A percentile compares a stretch with the other conserved stretches of the same genome.
phyloP scores from a whole-genome alignment of 2,329 filamentous ascomycete species.

The Alternaria arborescens region DNA sequence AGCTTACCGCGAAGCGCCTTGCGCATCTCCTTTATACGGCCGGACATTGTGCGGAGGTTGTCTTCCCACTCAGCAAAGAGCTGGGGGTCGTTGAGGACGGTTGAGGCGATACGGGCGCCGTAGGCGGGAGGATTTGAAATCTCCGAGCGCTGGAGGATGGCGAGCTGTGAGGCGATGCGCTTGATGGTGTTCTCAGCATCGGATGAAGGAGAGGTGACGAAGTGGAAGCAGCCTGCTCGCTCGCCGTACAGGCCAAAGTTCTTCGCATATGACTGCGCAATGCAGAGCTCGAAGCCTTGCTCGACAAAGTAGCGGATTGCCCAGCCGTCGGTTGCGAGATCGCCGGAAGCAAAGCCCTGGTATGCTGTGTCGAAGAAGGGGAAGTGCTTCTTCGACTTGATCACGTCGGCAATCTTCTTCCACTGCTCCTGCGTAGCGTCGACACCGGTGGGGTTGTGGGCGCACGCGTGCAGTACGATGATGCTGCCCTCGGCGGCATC shows the following conservation, averaged over 20 bases:
- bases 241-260: conserved; percentile 88
- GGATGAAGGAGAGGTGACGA: conserved; percentile 76
- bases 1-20: conserved; percentile 78
- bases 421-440: conserved; percentile 95
- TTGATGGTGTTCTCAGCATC: conserved; percentile 68
- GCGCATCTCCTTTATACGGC: conserved; percentile 93
- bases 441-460: conserved; percentile 97
- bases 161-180: conserved; percentile 84
- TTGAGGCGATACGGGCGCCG: conserved; percentile 86
- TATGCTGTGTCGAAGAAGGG: conserved; percentile 99
- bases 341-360: conserved; percentile 95
- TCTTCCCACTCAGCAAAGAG: conserved; percentile 93
- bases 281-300: conserved; percentile 77
- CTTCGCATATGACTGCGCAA: conserved; percentile 64
- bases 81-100: conserved; percentile 80
- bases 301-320: conserved; percentile 95
- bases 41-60: conserved; percentile 91
- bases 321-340: conserved; percentile 83
- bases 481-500: conserved; percentile 79
- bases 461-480: conserved; percentile 92
- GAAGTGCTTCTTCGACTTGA: conserved; percentile 83
- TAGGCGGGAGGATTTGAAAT: conserved; percentile 97
- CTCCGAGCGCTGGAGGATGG: conserved; percentile 94
- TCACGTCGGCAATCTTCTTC: conserved; percentile 83
- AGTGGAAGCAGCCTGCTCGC: conserved; percentile 95